These are phyloP conservation scores for Endoconidiophora laricicola DNA, from an alignment of 2,329 filamentous ascomycete genomes.

Conservation along the genomic window DNA sequence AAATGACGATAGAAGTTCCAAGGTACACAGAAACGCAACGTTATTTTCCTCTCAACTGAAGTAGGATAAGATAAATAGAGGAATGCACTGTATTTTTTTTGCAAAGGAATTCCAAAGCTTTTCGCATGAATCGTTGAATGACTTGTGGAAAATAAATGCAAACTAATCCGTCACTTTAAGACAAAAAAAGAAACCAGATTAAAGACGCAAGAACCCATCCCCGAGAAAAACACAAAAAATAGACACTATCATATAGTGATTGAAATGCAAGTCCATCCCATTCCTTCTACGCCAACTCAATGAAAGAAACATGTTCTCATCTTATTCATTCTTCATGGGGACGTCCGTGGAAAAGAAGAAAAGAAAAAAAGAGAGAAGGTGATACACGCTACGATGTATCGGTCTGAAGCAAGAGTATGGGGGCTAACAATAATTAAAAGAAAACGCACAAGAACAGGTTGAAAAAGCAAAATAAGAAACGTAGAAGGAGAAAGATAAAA, in stretches of 20 bases:
- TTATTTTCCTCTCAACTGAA: too few species aligned
- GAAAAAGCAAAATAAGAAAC: conserved; percentile 11
- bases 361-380: conserved; percentile 5
- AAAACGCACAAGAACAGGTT: conserved; percentile 6
- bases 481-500: conserved; percentile 1
- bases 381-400: too few species aligned
- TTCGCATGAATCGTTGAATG: too few species aligned
- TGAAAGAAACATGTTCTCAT: neutral
- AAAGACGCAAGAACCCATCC: conserved; percentile 1
- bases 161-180: neutral
- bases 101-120: too few species aligned
- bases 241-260: too few species aligned
- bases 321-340: neutral
- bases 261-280: conserved; percentile 1
- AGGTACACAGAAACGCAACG: too few species aligned
- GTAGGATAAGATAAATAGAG: too few species aligned
- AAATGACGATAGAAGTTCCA: too few species aligned
- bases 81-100: too few species aligned
- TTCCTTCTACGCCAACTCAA: neutral
- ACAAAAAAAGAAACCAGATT: conserved; percentile 1
- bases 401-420: conserved; percentile 5
- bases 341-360: too few species aligned
- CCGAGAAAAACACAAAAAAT: conserved; percentile 8
- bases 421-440: neutral
- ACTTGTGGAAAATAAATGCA: neutral